Evolutionary conservation across 129 eudicot species (phyloP), one percentile per base, ranked within the genome.

Genomic region (Apium graveolens): DNA sequence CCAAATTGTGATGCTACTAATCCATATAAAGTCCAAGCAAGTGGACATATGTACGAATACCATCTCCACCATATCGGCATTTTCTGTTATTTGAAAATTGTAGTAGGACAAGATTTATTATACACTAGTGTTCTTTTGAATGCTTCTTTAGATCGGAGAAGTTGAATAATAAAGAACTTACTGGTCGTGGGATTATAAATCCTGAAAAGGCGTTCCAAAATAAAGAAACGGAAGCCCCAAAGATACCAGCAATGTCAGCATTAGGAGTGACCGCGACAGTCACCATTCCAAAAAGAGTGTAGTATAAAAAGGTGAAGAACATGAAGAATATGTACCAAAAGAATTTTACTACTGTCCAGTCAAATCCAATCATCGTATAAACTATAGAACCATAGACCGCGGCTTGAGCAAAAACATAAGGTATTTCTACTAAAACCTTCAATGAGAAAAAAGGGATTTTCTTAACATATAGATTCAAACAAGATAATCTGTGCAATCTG

Each of bases 251-350:
- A 24, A 90, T 76, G 53, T 78, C 63, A n/a, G 81, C 85, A 75
- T 88, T 90, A 1, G 97, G 96, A 53, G 97, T 78, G 31, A 88
- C 55, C 1, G 93, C 93, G 21, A 90, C 87, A 0, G 88, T 42
- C 97, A 92, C 87, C 97, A 92, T 92, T 38, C 97, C 96, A 5
- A 83, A 92, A 80, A 76, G 87, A 76, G 96, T 92, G 90, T 86
- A 90, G 87, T 85, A 90, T 11, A 90, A 63, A n/a, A 85, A 80
- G 32, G 89, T 85, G 87, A 83, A 79, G 78, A 68, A 68, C 91
- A 86, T 80, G 88, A 86, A 81, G 80, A 78, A 90, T 24, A 92
- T 26, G 57, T 86, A 88, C 93, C 96, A 92, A 41, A 90, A 85
- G 88, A 90, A 90, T 82, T 92, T 92, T 3, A 68, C 83, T 1